Evolutionary conservation across 176 grass and related monocot genomes (phyloP).

Genomic region (Carex scoparia): DNA sequence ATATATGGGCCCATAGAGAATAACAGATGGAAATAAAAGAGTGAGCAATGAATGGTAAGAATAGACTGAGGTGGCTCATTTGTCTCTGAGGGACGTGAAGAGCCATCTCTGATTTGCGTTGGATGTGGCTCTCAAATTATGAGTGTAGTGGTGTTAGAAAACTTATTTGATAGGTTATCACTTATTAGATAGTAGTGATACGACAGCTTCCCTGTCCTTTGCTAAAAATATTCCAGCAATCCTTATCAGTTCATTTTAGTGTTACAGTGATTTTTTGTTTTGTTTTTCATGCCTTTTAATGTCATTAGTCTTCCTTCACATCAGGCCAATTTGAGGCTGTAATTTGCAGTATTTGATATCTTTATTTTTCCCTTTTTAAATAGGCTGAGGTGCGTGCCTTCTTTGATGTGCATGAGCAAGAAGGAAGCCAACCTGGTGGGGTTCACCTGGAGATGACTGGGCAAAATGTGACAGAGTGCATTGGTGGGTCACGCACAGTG

Average conservation of each 20-base stretch:
- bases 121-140: neutral
- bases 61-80: neutral
- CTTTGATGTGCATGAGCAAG: constrained; percentile 91
- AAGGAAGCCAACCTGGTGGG: constrained; percentile 85
- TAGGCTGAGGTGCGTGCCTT: constrained; percentile 86
- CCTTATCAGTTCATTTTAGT: neutral
- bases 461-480: constrained; percentile 90
- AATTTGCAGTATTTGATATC: neutral
- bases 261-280: neutral
- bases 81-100: neutral
- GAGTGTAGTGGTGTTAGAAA: constrained; percentile 1
- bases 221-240: neutral
- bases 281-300: neutral
- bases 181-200: neutral
- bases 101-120: neutral
- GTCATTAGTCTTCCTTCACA: neutral
- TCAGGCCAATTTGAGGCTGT: neutral
- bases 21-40: neutral
- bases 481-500: constrained; percentile 80
- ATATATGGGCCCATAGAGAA: neutral
- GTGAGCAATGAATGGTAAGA: neutral
- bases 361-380: constrained; percentile 1
- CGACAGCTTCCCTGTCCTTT: neutral
- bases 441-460: constrained; percentile 97
- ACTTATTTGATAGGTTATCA: constrained; percentile 24